Evolutionary conservation across 805 yeast genomes (phyloP).

Genomic region (Cyberlindnera mycetangii): DNA sequence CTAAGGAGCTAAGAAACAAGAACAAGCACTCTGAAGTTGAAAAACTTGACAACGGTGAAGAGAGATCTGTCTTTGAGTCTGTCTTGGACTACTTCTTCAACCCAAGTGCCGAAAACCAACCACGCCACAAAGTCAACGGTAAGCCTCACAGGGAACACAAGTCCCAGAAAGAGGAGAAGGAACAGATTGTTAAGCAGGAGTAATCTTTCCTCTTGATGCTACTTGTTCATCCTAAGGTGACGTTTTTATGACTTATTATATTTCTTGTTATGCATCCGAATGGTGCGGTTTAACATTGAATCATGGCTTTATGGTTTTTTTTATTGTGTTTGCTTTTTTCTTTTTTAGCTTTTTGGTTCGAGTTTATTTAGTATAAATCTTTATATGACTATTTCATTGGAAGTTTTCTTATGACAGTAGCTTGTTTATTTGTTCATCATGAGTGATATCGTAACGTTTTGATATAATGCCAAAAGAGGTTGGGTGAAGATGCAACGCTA

Average conservation of each 20-base stretch:
- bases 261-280: background rate
- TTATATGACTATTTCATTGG: too few species aligned
- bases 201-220: too few species aligned
- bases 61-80: background rate
- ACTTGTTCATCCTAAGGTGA: too few species aligned
- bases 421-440: too few species aligned
- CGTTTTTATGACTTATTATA: background rate
- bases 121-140: background rate
- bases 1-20: conserved; percentile 9
- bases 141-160: background rate
- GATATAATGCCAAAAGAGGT: too few species aligned
- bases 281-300: background rate
- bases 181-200: background rate
- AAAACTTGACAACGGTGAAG: background rate
- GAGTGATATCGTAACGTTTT: too few species aligned
- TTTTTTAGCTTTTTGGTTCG: background rate
- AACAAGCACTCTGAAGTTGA: background rate
- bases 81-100: conserved; percentile 4
- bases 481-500: too few species aligned
- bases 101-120: background rate
- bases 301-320: background rate
- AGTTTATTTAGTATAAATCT: too few species aligned
- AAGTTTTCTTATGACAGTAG: too few species aligned
- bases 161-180: background rate
- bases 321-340: background rate